A percentile compares a stretch with the other conserved stretches of the same genome.
Evolutionary conservation across 2,329 filamentous ascomycete genomes (phyloP).

Genomic region (Cercospora zeina): DNA sequence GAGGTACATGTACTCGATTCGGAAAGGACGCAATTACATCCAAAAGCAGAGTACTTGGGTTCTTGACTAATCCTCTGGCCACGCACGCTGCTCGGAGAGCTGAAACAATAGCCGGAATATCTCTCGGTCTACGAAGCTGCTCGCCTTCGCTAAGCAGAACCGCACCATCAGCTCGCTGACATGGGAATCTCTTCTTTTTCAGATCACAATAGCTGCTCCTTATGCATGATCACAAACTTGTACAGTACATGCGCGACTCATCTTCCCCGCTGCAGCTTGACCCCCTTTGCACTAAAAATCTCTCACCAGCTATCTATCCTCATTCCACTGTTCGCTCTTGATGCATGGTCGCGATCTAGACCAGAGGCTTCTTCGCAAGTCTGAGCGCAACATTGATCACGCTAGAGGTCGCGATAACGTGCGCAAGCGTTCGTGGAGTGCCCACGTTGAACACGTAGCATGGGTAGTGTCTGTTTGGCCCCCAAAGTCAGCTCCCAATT

Average conservation of each 20-base stretch:
- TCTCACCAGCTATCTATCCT: background rate
- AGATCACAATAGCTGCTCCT: background rate
- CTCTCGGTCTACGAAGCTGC: no score
- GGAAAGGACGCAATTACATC: background rate
- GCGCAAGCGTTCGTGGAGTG: constrained; percentile 28
- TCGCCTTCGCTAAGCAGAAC: no score
- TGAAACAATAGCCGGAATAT: no score
- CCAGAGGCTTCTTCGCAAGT: constrained; percentile 33
- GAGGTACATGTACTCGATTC: no score
- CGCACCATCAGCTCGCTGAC: no score
- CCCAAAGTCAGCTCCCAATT: background rate
- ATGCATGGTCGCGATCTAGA: constrained; percentile 6
- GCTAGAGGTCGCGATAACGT: constrained; percentile 35
- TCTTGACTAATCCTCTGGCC: no score
- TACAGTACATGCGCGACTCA: background rate
- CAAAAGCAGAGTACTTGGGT: no score
- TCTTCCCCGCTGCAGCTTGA: background rate
- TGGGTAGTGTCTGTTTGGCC: constrained; percentile 29
- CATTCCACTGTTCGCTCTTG: background rate
- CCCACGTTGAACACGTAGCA: constrained; percentile 34
- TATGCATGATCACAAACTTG: background rate
- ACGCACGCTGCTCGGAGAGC: no score
- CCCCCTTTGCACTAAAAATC: no score
- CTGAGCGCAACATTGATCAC: constrained; percentile 36
- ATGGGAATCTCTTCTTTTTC: no score